Conservation (phyloP, 108 stramenopile species). For the Nannochloropsis granulata region DNA sequence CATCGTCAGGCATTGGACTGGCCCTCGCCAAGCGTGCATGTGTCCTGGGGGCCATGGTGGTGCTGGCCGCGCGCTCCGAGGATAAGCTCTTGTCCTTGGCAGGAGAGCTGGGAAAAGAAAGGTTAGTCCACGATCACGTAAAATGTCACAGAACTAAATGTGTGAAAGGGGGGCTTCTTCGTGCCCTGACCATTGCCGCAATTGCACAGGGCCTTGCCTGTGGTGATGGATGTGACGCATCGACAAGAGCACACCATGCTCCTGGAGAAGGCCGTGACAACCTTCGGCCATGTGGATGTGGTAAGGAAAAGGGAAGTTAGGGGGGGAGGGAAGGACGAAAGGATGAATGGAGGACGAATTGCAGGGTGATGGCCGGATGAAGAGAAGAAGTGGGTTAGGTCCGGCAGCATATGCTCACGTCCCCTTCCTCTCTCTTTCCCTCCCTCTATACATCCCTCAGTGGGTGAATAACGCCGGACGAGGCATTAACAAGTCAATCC, state of each 20-base stretch:
- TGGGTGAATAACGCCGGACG: too few relatives aligned
- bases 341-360: too few relatives aligned
- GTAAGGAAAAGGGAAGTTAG: neutral
- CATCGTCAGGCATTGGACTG: neutral
- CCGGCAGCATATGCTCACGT: too few relatives aligned
- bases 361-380: too few relatives aligned
- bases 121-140: neutral
- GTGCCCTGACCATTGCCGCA: neutral
- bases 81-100: neutral
- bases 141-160: neutral
- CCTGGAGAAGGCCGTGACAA: neutral
- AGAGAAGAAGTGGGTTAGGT: too few relatives aligned
- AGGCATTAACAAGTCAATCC: too few relatives aligned
- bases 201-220: neutral
- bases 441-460: too few relatives aligned
- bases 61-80: neutral
- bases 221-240: neutral
- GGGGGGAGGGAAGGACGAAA: too few relatives aligned
- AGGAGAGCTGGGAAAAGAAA: neutral
- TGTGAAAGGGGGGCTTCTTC: neutral
- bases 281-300: neutral
- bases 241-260: neutral
- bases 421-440: too few relatives aligned
- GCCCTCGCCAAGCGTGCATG: neutral
- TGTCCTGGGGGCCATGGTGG: neutral